Percentiles rank a stretch among this genome's conserved stretches.
Conservation (phyloP, 2,329 filamentous ascomycete species). For the Nannizzia gypsea region DNA sequence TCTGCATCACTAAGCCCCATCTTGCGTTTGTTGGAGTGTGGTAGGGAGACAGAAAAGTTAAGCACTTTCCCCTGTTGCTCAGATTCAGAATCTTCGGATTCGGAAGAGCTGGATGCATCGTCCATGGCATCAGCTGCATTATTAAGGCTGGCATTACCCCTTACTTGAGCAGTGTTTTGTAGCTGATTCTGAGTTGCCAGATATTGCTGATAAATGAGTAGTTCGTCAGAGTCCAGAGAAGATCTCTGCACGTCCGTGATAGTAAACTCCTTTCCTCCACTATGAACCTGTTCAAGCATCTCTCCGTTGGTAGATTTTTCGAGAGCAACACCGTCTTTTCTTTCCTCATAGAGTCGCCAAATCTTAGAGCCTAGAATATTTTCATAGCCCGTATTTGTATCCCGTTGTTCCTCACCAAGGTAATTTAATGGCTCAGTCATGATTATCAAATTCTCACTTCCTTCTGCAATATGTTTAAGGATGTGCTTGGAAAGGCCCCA, state of each 20-base stretch:
- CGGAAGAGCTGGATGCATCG: slow-evolving; percentile 72
- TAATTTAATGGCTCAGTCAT: slow-evolving; percentile 57
- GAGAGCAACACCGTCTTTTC: slow-evolving; percentile 49
- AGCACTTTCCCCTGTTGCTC: slow-evolving; percentile 86
- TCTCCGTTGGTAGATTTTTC: slow-evolving; percentile 47
- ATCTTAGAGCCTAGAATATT: slow-evolving; percentile 60
- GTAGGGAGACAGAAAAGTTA: slow-evolving; percentile 75
- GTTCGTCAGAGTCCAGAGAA: slow-evolving; percentile 62
- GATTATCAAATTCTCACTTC: slow-evolving; percentile 71
- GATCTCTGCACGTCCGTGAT: slow-evolving; percentile 51
- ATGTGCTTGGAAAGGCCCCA: slow-evolving; percentile 90
- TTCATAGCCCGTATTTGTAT: slow-evolving; percentile 22
- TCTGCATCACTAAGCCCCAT: slow-evolving; percentile 79
- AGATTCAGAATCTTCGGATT: slow-evolving; percentile 77
- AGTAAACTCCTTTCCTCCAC: slow-evolving; percentile 50
- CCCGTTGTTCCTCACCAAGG: slow-evolving; percentile 19
- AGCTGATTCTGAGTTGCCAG: slow-evolving; percentile 78
- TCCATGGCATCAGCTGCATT: slow-evolving; percentile 61
- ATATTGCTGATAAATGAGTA: slow-evolving; percentile 80
- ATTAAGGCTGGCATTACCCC: slow-evolving; percentile 56
- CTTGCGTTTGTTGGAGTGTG: slow-evolving; percentile 74
- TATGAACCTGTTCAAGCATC: slow-evolving; percentile 54
- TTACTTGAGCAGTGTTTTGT: slow-evolving; percentile 64
- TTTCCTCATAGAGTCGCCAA: slow-evolving; percentile 68
- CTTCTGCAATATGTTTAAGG: slow-evolving; percentile 59